A percentile compares a stretch with the other conserved stretches of the same genome.
phyloP scores from a whole-genome alignment of 768 basidiomycete genomes.

The Trametes sanguinea region DNA sequence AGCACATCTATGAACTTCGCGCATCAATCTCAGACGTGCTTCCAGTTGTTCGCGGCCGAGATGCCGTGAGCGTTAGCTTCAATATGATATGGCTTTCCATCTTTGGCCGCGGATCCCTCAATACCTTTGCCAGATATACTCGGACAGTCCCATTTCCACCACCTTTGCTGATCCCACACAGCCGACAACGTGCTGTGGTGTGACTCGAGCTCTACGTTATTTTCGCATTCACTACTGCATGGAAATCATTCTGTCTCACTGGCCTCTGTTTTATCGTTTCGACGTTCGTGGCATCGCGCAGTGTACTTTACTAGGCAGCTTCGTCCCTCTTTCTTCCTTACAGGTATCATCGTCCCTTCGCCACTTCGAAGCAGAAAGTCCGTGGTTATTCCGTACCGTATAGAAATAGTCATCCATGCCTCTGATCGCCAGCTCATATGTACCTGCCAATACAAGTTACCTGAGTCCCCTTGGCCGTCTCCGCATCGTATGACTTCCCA shows the following conservation, averaged over 20 bases:
- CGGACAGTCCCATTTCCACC: neutral
- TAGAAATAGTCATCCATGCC: too few species aligned
- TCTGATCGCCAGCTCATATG: too few species aligned
- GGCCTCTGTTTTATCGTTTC: neutral
- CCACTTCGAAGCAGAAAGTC: neutral
- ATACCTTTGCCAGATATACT: neutral
- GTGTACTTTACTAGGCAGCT: neutral
- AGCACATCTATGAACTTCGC: neutral
- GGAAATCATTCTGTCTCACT: neutral
- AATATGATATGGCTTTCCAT: too few species aligned
- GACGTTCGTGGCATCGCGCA: neutral
- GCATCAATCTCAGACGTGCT: neutral
- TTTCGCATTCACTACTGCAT: constrained; percentile 7
- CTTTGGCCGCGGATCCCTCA: too few species aligned
- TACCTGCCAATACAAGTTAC: too few species aligned
- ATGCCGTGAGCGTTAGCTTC: constrained; percentile 21
- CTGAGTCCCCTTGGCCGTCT: too few species aligned
- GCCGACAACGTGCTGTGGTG: neutral
- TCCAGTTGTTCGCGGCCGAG: constrained; percentile 31
- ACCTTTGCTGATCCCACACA: constrained; percentile 6
- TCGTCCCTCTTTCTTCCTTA: neutral
- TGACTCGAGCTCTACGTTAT: constrained; percentile 2
- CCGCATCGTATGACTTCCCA: too few species aligned
- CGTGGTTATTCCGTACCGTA: constrained; percentile 6
- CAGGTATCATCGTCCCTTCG: neutral